phyloP scores from a whole-genome alignment of 2,329 filamentous ascomycete genomes.

The Pseudogymnoascus sp. region DNA sequence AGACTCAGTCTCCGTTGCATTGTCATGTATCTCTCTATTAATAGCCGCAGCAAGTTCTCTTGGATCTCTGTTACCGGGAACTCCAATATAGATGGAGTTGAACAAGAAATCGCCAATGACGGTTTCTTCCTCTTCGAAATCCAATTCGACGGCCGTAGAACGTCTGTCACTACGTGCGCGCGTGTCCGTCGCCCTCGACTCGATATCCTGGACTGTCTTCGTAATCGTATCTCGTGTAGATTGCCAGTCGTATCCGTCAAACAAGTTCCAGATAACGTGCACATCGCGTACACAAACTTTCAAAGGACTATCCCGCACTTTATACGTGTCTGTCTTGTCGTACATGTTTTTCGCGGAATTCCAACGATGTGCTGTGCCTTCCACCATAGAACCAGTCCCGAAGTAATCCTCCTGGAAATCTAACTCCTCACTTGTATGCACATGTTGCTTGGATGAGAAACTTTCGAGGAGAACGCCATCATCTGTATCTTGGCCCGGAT shows the following conservation, averaged over 20 bases:
- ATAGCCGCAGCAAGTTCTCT: slow-evolving; percentile 74
- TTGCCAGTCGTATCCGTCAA: slow-evolving; percentile 96
- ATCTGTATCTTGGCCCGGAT: slow-evolving; percentile 32
- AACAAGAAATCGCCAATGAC: slow-evolving; percentile 93
- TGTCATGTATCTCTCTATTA: slow-evolving; percentile 80
- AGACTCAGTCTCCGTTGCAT: slow-evolving; percentile 81
- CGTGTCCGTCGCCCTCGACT: slow-evolving; percentile 71
- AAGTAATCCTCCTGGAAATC: slow-evolving; percentile 75
- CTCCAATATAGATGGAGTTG: slow-evolving; percentile 96
- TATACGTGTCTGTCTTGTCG: slow-evolving; percentile 52
- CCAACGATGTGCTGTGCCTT: slow-evolving; percentile 69
- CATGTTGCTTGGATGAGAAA: slow-evolving; percentile 31
- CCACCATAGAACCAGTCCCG: slow-evolving; percentile 48
- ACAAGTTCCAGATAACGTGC: slow-evolving; percentile 94
- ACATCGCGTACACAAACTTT: slow-evolving; percentile 74
- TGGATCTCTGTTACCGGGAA: slow-evolving; percentile 78
- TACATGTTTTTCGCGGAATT: slow-evolving; percentile 70
- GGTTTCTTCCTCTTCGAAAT: slow-evolving; percentile 71
- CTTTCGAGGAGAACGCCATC: slow-evolving; percentile 40
- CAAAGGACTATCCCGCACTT: slow-evolving; percentile 60
- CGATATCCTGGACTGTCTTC: slow-evolving; percentile 81
- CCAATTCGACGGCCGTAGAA: slow-evolving; percentile 45
- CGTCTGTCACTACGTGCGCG: slow-evolving; percentile 45
- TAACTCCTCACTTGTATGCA: slow-evolving; percentile 53
- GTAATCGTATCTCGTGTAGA: slow-evolving; percentile 77